phyloP scores from a whole-genome alignment of 2,329 filamentous ascomycete species.

The Verticillium zaregamsianum region DNA sequence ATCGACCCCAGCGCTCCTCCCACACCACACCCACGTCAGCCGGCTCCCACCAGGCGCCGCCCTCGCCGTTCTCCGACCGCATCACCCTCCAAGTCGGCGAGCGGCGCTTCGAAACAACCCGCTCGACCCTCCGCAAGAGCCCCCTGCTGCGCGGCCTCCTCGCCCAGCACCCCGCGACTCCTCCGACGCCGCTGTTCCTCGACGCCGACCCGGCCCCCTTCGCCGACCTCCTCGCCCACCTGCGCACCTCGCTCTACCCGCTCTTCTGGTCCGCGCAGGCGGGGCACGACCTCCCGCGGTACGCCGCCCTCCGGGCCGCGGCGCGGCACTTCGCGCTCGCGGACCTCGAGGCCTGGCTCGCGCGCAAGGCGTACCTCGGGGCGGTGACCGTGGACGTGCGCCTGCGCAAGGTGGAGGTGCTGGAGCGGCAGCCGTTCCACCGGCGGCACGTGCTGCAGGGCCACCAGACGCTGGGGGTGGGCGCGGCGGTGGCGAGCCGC shows the following conservation, averaged over 20 bases:
- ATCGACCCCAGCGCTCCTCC: too few relatives aligned
- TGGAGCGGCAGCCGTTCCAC: background rate
- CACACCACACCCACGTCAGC: background rate
- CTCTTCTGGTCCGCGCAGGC: conserved; percentile 24
- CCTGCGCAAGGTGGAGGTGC: background rate
- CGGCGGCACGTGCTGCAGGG: background rate
- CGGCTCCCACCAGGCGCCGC: background rate
- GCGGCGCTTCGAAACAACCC: conserved; percentile 10
- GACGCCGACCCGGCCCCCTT: conserved; percentile 32
- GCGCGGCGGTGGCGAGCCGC: background rate
- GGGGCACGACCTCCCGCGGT: conserved; percentile 29
- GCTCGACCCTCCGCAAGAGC: conserved; percentile 7
- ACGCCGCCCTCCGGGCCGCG: conserved; percentile 26
- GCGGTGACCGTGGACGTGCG: conserved; percentile 10
- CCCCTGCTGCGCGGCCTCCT: conserved; percentile 8
- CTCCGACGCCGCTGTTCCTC: conserved; percentile 24
- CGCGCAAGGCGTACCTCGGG: conserved; percentile 12
- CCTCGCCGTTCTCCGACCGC: background rate
- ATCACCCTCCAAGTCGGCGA: conserved; percentile 14
- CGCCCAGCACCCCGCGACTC: conserved; percentile 2
- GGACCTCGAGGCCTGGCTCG: conserved; percentile 20
- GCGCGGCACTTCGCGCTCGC: conserved; percentile 26
- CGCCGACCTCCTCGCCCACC: conserved; percentile 27
- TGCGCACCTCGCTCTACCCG: conserved; percentile 26
- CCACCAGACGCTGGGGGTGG: background rate